Evolutionary conservation across 2,329 filamentous ascomycete genomes (phyloP), one percentile per base, ranked within the genome.

Genomic region (Penicillium sp.): DNA sequence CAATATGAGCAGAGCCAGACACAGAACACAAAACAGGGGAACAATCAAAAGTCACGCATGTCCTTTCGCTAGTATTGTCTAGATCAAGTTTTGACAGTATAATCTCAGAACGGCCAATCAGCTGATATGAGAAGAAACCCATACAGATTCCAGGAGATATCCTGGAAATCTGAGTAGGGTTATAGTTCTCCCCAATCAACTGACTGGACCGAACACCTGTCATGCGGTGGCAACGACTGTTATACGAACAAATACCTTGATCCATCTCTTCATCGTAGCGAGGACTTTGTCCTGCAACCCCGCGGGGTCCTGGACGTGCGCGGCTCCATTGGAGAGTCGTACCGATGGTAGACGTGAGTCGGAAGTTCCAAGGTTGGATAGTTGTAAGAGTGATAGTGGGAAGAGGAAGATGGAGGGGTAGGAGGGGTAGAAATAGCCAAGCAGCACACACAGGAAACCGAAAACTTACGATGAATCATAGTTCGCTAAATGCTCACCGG

Each of bases 41-140:
- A 69, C 66, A 72, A 70, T 75, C 68, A 73, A 78, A 78, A 82
- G 85, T 85, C 84, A 88, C 88, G 88, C 88, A 90, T 87, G 85
- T 90, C 86, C 88, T 90, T 90, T 87, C 89, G 88, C 88, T 89
- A 87, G 87, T 83, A 89, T 90, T 89, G 88, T 87, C 86, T 86
- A 89, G 87, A 89, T 90, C 88, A 90, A 90, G 88, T 91, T 90
- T 82, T 79, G 78, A 82, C 86, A 87, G 87, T 89, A 87, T 89
- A 78, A 83, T 89, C 86, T 89, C 86, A 89, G 86, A 87, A 79
- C 80, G 70, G 71, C 63, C 66, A 61, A 55, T 41, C 53, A 49
- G 31, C 73, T 74, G 70, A 69, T 66, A 67, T 68, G 64, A 67
- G 29, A 45, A 29, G 42, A 29, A 29, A n/a, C 49, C 49, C 1